Evolutionary conservation across 2,329 filamentous ascomycete species (phyloP), one percentile per base, ranked within the genome.

Genomic region (Myriosclerotinia duriaeana): DNA sequence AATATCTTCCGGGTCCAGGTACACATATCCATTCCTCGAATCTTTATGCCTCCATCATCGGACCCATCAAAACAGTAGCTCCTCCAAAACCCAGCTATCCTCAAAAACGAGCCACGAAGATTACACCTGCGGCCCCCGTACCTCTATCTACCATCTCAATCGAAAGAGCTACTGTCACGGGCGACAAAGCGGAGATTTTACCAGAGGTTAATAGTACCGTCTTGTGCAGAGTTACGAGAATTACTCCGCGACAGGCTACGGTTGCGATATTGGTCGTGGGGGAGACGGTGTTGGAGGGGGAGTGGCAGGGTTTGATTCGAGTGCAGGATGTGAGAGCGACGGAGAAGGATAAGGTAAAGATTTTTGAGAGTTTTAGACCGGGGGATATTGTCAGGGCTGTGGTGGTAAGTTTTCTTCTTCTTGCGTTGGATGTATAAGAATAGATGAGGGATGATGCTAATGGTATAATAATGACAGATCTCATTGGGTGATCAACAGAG

Each of bases 341-440:
- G 22, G 95, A 99, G 80, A 97, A 97, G 80, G 95, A 98, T 77
- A 91, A 92, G 72, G 92, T 97, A 53, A 92, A 90, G 77, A 91
- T 98, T 70, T 89, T 92, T 71, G 93, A 97, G 77, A 91, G 89
- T 74, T 98, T 98, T 76, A 85, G 93, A 71, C 93, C 96, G 0
- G 95, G 95, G 0, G 95, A 99, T 80, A 87, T 98, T 71, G 91
- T 99, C 62, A 82, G 92, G 61, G 95, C 92, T 5, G 85, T 89
- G 66, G 93, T 99, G 74, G 89, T 92, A 74, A 66, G 65, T 68
- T 48, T 48, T n/a, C 40, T 61, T 40, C 34, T 64, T 53, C 55
- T 68, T 34, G 15, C 3, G 15, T 9, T n/a, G 22, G 2, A 6
- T 7, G 22, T 17, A 30, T 11, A 6, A 17, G 15, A 14, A n/a